Evolutionary conservation across 2,329 filamentous ascomycete species (phyloP), one percentile per base, ranked within the genome.

Genomic region (Stemphylium vesicarium): DNA sequence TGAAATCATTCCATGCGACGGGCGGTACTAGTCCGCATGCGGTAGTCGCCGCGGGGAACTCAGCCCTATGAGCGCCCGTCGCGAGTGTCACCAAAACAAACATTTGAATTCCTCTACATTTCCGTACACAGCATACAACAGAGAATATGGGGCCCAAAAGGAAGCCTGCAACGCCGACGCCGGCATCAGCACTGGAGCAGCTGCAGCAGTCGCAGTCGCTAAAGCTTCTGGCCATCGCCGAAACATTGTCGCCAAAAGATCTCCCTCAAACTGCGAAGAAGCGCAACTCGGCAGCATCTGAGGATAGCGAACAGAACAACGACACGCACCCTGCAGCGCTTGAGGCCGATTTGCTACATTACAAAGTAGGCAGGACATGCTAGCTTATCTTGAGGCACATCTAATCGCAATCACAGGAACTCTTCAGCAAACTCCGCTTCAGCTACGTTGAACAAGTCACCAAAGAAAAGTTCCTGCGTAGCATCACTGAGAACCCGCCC

Each of bases 361-460:
- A 98, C 80, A 92, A 91, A 72, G 85, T 85, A 71, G 13, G 45
- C 45, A 26, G 7, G 3, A 3, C 29, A 13, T 4, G 18, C 12
- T 13, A 15, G 33, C 16, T 15, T 18, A 43, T 33, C 9, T 15
- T n/a, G 15, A 6, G 2, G 18, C 15, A 44, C 22, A 15, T 22
- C 53, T 66, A 26, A 69, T 36, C 9, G 16, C 2, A 15, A 31
- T n/a, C 6, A n/a, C 62, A 87, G 78, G 93, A 97, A 77, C 85
- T 98, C 16, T 99, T 98, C 77, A 89, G 92, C 37, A 98, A 99
- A 79, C 84, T 98, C 35, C 91, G 94, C 65, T 98, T 98, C 81
- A 96, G 91, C 62, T 98, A 98, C 77, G 90, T 97, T 66, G 95
- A 99, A 78, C 95, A 98, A 80, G 92, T 98, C 59, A 98, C 94